Conservation (phyloP, 495 filamentous ascomycete genomes). For the Aspergillus panamensis region DNA sequence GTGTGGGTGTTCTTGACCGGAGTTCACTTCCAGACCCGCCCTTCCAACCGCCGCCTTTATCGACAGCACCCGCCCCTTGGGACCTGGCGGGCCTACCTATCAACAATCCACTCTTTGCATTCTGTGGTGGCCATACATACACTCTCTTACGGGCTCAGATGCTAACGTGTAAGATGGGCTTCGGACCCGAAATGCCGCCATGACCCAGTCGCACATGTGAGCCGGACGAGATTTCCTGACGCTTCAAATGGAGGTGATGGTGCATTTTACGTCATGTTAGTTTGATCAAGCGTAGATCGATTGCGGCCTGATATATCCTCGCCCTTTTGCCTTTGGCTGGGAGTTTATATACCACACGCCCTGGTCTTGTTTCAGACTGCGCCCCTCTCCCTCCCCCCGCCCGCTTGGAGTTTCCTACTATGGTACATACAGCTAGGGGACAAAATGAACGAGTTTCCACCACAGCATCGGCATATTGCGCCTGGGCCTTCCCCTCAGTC, state of each 20-base stretch:
- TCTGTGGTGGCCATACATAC: neutral
- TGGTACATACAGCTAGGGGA: neutral
- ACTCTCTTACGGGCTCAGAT: neutral
- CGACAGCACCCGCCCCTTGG: too few species aligned
- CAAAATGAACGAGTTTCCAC: slow-evolving; percentile 24
- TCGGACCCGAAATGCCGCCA: neutral
- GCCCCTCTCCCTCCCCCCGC: too few species aligned
- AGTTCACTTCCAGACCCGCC: neutral
- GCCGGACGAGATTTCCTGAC: slow-evolving; percentile 16
- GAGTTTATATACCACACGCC: too few species aligned
- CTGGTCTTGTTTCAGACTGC: too few species aligned
- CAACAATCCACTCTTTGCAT: neutral
- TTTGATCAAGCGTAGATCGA: neutral
- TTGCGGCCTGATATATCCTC: neutral
- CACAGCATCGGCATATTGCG: slow-evolving; percentile 26
- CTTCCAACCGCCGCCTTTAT: too few species aligned
- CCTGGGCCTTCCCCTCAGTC: slow-evolving; percentile 31
- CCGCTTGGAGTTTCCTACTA: too few species aligned
- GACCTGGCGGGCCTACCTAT: neutral
- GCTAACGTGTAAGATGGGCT: neutral
- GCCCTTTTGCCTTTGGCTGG: neutral
- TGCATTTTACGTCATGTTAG: slow-evolving; percentile 11
- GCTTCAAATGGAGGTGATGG: slow-evolving; percentile 14
- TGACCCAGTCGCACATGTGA: neutral
- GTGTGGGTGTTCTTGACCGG: neutral